A percentile compares a stretch with the other conserved stretches of the same genome.
These are phyloP conservation scores for Ascochyta pisi DNA, from an alignment of 2,329 filamentous ascomycete genomes.

Conservation along the genomic window DNA sequence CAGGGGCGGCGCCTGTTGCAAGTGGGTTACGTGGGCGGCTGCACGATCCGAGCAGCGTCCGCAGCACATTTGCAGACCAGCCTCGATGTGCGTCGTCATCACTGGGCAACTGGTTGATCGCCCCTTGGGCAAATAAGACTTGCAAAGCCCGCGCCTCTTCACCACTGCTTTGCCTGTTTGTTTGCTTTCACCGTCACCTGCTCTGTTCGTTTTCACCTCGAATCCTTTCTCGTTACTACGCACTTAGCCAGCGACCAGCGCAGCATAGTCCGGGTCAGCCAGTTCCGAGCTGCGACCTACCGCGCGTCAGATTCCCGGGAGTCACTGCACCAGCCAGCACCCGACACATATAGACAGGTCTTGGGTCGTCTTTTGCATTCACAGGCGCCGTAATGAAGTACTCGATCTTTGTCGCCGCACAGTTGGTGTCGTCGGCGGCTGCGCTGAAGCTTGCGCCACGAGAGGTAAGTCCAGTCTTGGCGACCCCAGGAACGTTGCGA, in stretches of 20 bases:
- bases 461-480: slow-evolving; percentile 45
- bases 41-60: slow-evolving; percentile 12
- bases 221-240: not conserved
- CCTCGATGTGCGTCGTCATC: slow-evolving; percentile 16
- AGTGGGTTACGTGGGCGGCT: slow-evolving; percentile 7
- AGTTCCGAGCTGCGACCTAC: slow-evolving; percentile 11
- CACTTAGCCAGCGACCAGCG: slow-evolving; percentile 5
- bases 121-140: slow-evolving; percentile 15
- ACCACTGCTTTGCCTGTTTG: not conserved
- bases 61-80: slow-evolving; percentile 1
- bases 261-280: slow-evolving; percentile 7
- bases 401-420: slow-evolving; percentile 36
- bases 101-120: slow-evolving; percentile 6
- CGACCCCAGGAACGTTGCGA: slow-evolving; percentile 22
- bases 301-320: slow-evolving; percentile 11
- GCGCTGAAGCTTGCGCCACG: slow-evolving; percentile 42
- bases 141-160: slow-evolving; percentile 10
- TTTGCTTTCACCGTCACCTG: not conserved
- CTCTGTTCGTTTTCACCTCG: not conserved
- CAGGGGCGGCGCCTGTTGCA: slow-evolving; percentile 1
- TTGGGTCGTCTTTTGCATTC: not conserved
- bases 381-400: slow-evolving; percentile 37
- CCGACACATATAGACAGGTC: slow-evolving; percentile 11
- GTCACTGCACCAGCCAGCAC: not conserved
- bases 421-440: slow-evolving; percentile 37